Base-by-base conservation (phyloP, 192 early-diverging fungal genomes). In the Backusella tuberculispora region DNA sequence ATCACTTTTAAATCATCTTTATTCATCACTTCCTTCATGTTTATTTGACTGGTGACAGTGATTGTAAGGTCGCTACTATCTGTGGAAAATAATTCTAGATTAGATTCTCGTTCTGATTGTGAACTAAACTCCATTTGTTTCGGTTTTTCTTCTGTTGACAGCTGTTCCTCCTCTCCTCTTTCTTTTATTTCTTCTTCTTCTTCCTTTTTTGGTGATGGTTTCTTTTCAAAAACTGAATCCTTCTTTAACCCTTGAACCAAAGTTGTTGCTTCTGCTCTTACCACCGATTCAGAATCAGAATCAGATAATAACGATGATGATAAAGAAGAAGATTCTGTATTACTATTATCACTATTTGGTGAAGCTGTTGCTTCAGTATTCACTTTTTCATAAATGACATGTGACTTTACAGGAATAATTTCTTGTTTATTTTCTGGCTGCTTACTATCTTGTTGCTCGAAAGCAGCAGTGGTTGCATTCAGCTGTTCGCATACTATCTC, bases 1-100 rank as follows among this genome's bases (percentile, higher is more conserved):
- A 60, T 60, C 53, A 60, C 21, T 26, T 60, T 60, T 60, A 24
- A 60, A 26, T 60, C 53, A 19, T 60, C 53, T 60, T 26, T 60
- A 60, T 24, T 19, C 8, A 12, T 26, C 12, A 4, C 53, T 26
- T 60, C 53, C 4, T 60, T 24, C 24, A 13, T 13, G 12, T 24
- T 60, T 8, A 34, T 34, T 34, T 34, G 29, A 2, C 29, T 34
- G 29, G 29, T 34, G 29, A 2, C 0, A 34, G 2, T 34, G 29
- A 34, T 34, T 34, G 2, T 2, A 34, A 60, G 10, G 14, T 46
- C 12, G 21, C 26, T 43, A 43, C 10, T 9, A 10, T 43, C 42
- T 43, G 42, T 43, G 10, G 42, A 6, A 43, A 6, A 9, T 43
- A 34, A 34, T 2, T n/a, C n/a, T n/a, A n/a, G n/a, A n/a, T n/a